Evolutionary conservation across 805 yeast genomes (phyloP).

Genomic region (Monosporozyma aerobia): DNA sequence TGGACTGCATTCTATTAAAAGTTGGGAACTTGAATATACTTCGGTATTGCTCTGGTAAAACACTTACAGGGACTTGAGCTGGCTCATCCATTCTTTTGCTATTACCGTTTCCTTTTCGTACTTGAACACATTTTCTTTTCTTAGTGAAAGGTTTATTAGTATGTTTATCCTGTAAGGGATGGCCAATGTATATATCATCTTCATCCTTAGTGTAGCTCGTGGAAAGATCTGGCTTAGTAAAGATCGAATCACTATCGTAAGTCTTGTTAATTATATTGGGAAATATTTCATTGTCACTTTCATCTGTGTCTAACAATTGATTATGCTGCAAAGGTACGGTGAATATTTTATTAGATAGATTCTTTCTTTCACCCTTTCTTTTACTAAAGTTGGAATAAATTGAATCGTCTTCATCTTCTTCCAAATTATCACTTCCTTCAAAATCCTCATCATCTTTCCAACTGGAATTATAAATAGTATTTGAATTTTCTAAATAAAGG

Average conservation of each 20-base stretch:
- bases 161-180: not conserved
- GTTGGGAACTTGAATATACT: slow-evolving; percentile 11
- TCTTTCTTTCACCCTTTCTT: not conserved
- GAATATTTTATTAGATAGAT: slow-evolving; percentile 4
- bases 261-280: not conserved
- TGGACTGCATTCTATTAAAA: slow-evolving; percentile 45
- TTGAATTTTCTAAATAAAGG: not conserved
- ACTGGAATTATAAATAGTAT: too few relatives aligned
- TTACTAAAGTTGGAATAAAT: not conserved
- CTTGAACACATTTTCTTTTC: not conserved
- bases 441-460: not conserved
- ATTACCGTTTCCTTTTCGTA: not conserved
- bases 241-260: slow-evolving; percentile 2
- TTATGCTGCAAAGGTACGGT: slow-evolving; percentile 15
- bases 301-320: slow-evolving; percentile 17
- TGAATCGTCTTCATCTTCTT: slow-evolving; percentile 1
- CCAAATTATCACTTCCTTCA: slow-evolving; percentile 3
- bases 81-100: not conserved
- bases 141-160: not conserved
- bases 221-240: not conserved
- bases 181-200: slow-evolving; percentile 10
- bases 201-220: slow-evolving; percentile 4
- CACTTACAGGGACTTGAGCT: slow-evolving; percentile 2
- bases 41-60: slow-evolving; percentile 33
- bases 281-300: slow-evolving; percentile 5